phyloP scores from a whole-genome alignment of 345 rosid genomes.

The Dipteronia dyeriana region DNA sequence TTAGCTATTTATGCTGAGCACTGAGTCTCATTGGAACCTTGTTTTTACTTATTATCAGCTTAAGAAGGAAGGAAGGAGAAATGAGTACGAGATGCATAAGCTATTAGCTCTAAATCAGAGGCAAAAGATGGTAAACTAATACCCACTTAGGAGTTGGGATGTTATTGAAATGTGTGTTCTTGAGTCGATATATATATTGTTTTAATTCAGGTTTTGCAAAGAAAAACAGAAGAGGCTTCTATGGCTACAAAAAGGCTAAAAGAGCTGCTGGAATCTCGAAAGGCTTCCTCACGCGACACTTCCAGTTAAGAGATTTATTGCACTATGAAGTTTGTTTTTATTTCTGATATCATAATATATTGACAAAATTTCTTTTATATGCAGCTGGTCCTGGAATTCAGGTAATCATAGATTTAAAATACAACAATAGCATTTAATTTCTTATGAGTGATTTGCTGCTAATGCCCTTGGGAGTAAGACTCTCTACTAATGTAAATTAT shows the following conservation, averaged over 20 bases:
- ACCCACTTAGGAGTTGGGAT: background rate
- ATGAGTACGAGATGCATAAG: constrained; percentile 97
- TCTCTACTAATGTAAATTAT: constrained; percentile 4
- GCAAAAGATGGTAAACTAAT: constrained; percentile 79
- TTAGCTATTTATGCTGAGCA: background rate
- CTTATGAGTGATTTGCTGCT: constrained; percentile 4
- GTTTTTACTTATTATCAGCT: constrained; percentile 47
- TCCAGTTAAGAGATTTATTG: constrained; percentile 35
- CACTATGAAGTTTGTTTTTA: constrained; percentile 9
- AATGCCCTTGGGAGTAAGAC: constrained; percentile 8
- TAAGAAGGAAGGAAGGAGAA: constrained; percentile 96
- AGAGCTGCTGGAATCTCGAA: constrained; percentile 85
- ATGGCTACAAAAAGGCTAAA: constrained; percentile 94
- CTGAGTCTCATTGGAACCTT: background rate
- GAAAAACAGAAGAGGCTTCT: constrained; percentile 97
- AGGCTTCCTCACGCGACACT: constrained; percentile 70
- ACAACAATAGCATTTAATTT: background rate
- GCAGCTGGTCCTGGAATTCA: constrained; percentile 78
- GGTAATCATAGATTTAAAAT: constrained; percentile 45
- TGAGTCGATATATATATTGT: constrained; percentile 11
- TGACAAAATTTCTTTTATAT: constrained; percentile 18
- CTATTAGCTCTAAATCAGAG: constrained; percentile 90
- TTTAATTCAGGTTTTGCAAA: constrained; percentile 76
- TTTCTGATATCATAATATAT: constrained; percentile 20
- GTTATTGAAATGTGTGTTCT: constrained; percentile 10